Evolutionary conservation across 2,329 filamentous ascomycete species (phyloP).

Genomic region (Colletotrichum cuscutae): DNA sequence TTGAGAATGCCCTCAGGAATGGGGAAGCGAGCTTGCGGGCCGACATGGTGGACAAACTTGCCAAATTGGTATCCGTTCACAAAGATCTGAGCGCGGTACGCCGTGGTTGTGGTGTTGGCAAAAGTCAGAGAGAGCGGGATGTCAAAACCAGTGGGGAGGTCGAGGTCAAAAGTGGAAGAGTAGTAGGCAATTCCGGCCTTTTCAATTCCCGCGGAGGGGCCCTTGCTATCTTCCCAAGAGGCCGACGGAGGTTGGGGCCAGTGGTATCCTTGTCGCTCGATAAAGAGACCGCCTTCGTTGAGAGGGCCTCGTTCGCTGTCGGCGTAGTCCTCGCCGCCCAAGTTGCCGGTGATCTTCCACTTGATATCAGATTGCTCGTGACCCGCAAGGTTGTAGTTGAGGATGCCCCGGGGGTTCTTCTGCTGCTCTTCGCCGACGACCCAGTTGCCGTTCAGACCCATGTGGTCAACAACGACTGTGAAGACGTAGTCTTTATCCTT

Average conservation of each 20-base stretch:
- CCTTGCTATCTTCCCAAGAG: conserved; percentile 51
- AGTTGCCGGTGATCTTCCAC: conserved; percentile 73
- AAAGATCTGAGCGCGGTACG: conserved; percentile 70
- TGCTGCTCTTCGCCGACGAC: conserved; percentile 64
- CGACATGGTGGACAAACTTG: conserved; percentile 67
- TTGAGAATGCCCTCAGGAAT: conserved; percentile 76
- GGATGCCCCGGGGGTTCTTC: conserved; percentile 68
- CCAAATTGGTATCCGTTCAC: conserved; percentile 78
- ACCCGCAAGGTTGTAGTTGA: conserved; percentile 63
- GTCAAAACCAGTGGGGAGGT: conserved; percentile 63
- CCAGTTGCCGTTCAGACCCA: conserved; percentile 74
- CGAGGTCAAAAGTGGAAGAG: conserved; percentile 61
- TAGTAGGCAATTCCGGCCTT: conserved; percentile 66
- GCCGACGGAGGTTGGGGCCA: conserved; percentile 58
- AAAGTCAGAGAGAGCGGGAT: conserved; percentile 67
- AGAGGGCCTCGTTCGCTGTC: conserved; percentile 67
- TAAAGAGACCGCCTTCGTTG: conserved; percentile 69
- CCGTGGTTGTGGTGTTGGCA: conserved; percentile 48
- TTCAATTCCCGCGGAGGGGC: conserved; percentile 48
- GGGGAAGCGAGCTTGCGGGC: conserved; percentile 74
- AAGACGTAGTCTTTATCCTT: conserved; percentile 65
- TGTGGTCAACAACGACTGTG: conserved; percentile 75
- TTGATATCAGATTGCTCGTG: conserved; percentile 56
- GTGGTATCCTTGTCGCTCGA: conserved; percentile 67
- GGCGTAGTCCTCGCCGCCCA: conserved; percentile 65